Evolutionary conservation across 108 stramenopile species (phyloP), one percentile per base, ranked within the genome.

Genomic region (Cylindrotheca closterium): DNA sequence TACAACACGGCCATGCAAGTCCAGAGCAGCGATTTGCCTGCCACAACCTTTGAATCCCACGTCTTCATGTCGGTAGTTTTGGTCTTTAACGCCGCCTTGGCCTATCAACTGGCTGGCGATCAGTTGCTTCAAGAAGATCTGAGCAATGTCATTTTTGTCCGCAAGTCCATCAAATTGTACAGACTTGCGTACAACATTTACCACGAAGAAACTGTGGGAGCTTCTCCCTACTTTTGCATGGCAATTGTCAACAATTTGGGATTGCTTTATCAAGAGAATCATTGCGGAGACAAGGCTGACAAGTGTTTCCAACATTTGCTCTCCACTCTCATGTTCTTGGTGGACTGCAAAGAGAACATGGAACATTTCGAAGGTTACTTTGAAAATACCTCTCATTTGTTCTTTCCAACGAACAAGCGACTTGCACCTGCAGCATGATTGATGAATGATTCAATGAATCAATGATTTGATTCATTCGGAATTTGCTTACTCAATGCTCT

Each of bases 191-290:
- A 31, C 31, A 59, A 21, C 2, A 18, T 59, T 3, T 31, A 59
- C 23, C 25, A 19, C n/a, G 29, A 59, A n/a, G 33, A 42, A 59
- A n/a, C 25, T 21, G 2, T 30, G 10, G 30, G 21, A 18, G 58
- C 25, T 10, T 59, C 58, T 3, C 31, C 21, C 28, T 30, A 30
- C 18, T 62, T 62, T 46, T 42, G 26, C 3, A 63, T 71, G 53
- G 70, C 70, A 2, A 62, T 55, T 28, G 53, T 56, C 19, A 71
- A 71, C 54, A 71, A 71, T 32, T 55, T 71, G 53, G 70, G 70
- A 30, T 53, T 52, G 18, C 49, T 63, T 22, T 47, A 71, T 21
- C 30, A n/a, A 22, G 26, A 28, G 7, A 23, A 57, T 48, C 47
- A 46, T 23, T 51, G 61, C 7, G 25, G 8, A 1, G 65, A 30